These are phyloP conservation scores for Ganoderma boninense DNA, from an alignment of 1,284 basidiomycete genomes.

Conservation along the genomic window DNA sequence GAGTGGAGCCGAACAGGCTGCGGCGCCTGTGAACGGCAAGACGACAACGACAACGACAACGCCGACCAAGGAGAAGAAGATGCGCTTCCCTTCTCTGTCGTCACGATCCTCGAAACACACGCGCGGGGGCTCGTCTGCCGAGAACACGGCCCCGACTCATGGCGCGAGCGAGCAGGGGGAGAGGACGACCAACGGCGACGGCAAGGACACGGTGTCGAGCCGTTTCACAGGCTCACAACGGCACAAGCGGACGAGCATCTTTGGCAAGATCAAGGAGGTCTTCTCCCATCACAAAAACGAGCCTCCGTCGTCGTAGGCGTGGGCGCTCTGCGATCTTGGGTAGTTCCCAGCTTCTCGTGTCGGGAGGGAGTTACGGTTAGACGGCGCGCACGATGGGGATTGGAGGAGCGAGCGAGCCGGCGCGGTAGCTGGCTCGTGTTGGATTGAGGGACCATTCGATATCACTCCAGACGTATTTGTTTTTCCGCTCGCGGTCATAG, in stretches of 20 bases:
- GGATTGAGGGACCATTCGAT: slow-evolving; percentile 9
- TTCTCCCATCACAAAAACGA: slow-evolving; percentile 36
- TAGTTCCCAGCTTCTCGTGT: background rate
- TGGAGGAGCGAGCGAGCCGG: slow-evolving; percentile 1
- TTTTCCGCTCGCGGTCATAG: slow-evolving; percentile 23
- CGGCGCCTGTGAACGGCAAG: slow-evolving; percentile 23
- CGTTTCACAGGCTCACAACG: slow-evolving; percentile 32
- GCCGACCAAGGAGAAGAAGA: slow-evolving; percentile 38
- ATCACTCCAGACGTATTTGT: slow-evolving; percentile 8
- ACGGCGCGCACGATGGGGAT: background rate
- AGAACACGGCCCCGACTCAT: background rate
- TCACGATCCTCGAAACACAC: slow-evolving; percentile 36
- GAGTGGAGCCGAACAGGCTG: slow-evolving; percentile 27
- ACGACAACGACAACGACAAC: slow-evolving; percentile 5
- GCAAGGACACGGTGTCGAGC: slow-evolving; percentile 28
- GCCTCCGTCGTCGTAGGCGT: slow-evolving; percentile 16
- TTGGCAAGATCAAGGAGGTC: slow-evolving; percentile 42
- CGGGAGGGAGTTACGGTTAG: background rate
- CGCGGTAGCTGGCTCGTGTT: slow-evolving; percentile 2
- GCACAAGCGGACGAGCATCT: slow-evolving; percentile 41
- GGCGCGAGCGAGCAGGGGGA: slow-evolving; percentile 34
- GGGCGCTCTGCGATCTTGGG: background rate
- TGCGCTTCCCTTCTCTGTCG: slow-evolving; percentile 42
- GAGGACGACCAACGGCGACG: slow-evolving; percentile 17
- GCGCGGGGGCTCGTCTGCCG: slow-evolving; percentile 33